A percentile compares a stretch with the other conserved stretches of the same genome.
Evolutionary conservation across 2,329 filamentous ascomycete species (phyloP).

Genomic region (Lasiodiplodia sp.): DNA sequence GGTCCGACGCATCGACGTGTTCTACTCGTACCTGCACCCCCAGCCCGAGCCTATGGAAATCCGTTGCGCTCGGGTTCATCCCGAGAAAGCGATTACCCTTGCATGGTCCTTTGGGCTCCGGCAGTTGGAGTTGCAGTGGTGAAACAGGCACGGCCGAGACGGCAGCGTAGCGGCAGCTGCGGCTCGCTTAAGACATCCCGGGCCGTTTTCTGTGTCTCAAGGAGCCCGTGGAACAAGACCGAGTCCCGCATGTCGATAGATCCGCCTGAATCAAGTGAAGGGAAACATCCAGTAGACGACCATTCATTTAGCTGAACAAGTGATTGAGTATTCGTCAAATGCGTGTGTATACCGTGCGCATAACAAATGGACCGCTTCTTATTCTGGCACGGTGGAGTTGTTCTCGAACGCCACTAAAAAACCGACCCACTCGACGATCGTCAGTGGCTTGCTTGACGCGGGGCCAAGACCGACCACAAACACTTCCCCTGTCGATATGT

Average conservation of each 20-base stretch:
- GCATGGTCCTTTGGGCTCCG: not conserved
- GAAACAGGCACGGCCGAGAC: not conserved
- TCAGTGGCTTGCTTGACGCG: not conserved
- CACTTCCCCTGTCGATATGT: not conserved
- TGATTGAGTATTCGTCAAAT: not conserved
- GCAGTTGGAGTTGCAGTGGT: not conserved
- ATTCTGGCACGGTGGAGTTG: not conserved
- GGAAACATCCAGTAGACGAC: not conserved
- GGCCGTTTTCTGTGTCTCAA: not conserved
- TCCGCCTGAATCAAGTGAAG: not conserved
- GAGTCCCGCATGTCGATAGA: not conserved
- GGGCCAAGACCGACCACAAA: not conserved
- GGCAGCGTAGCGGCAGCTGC: not conserved
- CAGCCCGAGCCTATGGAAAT: not conserved
- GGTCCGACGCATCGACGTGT: not conserved
- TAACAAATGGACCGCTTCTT: not conserved
- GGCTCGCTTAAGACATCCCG: not conserved
- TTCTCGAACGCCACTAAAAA: not conserved
- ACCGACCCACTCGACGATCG: not conserved
- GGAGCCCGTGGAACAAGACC: no score
- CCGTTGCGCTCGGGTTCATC: not conserved
- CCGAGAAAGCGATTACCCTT: not conserved
- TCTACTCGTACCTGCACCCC: not conserved
- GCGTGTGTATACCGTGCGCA: no score
- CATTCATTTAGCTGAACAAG: not conserved